Evolutionary conservation across 2,329 filamentous ascomycete genomes (phyloP).

Genomic region (Verticillium albo-atrum): DNA sequence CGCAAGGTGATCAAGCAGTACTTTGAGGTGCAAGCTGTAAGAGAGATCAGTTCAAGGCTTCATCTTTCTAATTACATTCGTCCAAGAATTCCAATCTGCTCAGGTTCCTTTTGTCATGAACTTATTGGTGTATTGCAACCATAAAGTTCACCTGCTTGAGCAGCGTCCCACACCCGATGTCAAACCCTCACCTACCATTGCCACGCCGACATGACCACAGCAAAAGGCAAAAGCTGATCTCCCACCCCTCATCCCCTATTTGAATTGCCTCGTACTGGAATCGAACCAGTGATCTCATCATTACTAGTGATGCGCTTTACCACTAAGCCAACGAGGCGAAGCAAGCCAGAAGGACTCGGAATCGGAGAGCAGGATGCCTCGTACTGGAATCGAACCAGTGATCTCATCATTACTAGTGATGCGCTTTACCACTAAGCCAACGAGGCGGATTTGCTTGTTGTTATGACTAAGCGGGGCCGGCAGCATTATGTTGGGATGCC

Average conservation of each 20-base stretch:
- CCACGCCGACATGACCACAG: no score
- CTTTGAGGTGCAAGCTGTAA: no score
- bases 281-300: constrained; percentile 31
- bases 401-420: constrained; percentile 32
- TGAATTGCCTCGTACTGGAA: constrained; percentile 25
- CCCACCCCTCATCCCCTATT: background rate
- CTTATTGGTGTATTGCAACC: no score
- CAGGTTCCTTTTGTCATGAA: no score
- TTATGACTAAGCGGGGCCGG: background rate
- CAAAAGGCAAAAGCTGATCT: background rate
- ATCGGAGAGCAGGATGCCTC: constrained; percentile 15
- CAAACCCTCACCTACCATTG: no score
- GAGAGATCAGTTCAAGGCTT: no score
- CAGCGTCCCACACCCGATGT: no score
- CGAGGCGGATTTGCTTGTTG: constrained; percentile 14
- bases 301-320: constrained; percentile 32
- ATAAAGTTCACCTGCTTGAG: no score
- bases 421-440: constrained; percentile 32
- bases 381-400: constrained; percentile 30
- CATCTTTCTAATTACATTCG: no score
- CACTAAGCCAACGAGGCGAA: constrained; percentile 27
- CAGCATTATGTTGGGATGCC: background rate
- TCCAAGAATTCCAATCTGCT: no score
- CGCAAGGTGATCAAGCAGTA: background rate
- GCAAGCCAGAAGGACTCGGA: background rate